Evolutionary conservation across 1,139 yeast genomes (phyloP).

Genomic region (Geotrichum armillariae): DNA sequence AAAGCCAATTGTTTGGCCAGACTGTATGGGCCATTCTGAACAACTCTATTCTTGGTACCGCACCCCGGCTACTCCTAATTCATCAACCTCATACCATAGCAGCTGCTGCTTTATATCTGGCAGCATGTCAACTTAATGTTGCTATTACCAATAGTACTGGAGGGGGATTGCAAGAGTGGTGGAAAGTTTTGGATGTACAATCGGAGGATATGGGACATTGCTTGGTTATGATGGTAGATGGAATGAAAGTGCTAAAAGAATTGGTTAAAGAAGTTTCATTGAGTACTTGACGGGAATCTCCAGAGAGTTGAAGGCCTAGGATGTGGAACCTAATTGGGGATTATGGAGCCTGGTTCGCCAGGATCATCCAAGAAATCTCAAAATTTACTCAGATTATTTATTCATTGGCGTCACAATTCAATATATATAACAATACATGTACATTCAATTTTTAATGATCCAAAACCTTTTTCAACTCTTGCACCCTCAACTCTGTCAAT

Average conservation of each 20-base stretch:
- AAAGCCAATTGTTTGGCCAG: slow-evolving; percentile 19
- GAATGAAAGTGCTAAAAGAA: background rate
- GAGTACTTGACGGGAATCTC: background rate
- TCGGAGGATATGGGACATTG: slow-evolving; percentile 32
- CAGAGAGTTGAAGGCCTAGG: background rate
- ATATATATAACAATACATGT: no score
- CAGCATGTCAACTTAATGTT: slow-evolving; percentile 24
- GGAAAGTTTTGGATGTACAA: slow-evolving; percentile 36
- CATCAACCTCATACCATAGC: slow-evolving; percentile 36
- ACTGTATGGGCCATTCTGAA: slow-evolving; percentile 30
- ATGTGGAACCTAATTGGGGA: no score
- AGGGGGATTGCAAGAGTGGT: slow-evolving; percentile 27
- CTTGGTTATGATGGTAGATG: slow-evolving; percentile 22
- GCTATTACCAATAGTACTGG: slow-evolving; percentile 11
- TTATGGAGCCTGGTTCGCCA: no score
- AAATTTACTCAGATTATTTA: no score
- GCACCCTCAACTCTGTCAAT: slow-evolving; percentile 54
- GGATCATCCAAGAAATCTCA: no score
- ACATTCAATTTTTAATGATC: background rate
- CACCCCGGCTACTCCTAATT: slow-evolving; percentile 24
- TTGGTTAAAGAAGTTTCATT: background rate
- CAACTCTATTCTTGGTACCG: slow-evolving; percentile 27
- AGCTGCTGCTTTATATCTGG: slow-evolving; percentile 30
- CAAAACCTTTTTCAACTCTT: slow-evolving; percentile 37
- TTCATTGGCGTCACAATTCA: no score